phyloP scores from a whole-genome alignment of 1,284 basidiomycete species.

The Trametes sp. region DNA sequence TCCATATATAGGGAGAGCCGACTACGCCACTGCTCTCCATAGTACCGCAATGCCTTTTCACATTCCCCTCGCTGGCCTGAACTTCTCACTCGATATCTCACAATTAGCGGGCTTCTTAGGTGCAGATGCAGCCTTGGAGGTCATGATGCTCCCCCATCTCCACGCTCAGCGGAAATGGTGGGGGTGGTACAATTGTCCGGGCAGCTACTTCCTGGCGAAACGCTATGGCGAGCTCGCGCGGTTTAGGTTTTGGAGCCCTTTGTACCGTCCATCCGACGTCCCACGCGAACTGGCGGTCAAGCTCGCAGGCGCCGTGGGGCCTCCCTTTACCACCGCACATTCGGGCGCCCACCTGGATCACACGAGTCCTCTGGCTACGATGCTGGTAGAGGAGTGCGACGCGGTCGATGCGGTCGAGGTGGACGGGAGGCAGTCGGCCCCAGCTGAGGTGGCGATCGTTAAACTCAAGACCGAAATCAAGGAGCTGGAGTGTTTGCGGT shows the following conservation, averaged over 20 bases:
- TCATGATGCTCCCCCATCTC: slow-evolving; percentile 21
- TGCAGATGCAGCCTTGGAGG: slow-evolving; percentile 18
- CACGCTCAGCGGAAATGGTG: slow-evolving; percentile 18
- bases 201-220: slow-evolving; percentile 23
- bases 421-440: slow-evolving; percentile 4
- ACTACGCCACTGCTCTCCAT: not conserved
- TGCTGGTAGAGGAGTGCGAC: slow-evolving; percentile 13
- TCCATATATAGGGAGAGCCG: not conserved
- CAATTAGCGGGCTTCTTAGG: slow-evolving; percentile 22
- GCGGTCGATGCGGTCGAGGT: slow-evolving; percentile 4
- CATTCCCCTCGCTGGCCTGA: not conserved
- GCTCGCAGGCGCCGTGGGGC: not conserved
- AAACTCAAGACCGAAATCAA: not conserved
- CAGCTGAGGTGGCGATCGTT: slow-evolving; percentile 14
- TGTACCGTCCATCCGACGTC: slow-evolving; percentile 4
- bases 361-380: slow-evolving; percentile 6
- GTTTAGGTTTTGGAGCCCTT: slow-evolving; percentile 15
- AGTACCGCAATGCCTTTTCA: slow-evolving; percentile 6
- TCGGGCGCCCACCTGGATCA: slow-evolving; percentile 8
- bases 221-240: slow-evolving; percentile 18
- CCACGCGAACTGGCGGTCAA: slow-evolving; percentile 3
- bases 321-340: not conserved
- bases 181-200: slow-evolving; percentile 27
- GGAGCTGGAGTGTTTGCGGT: not conserved
- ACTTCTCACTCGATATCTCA: slow-evolving; percentile 21